phyloP scores from a whole-genome alignment of 192 early-diverging fungal genomes.

The Umbelopsis sp. region DNA sequence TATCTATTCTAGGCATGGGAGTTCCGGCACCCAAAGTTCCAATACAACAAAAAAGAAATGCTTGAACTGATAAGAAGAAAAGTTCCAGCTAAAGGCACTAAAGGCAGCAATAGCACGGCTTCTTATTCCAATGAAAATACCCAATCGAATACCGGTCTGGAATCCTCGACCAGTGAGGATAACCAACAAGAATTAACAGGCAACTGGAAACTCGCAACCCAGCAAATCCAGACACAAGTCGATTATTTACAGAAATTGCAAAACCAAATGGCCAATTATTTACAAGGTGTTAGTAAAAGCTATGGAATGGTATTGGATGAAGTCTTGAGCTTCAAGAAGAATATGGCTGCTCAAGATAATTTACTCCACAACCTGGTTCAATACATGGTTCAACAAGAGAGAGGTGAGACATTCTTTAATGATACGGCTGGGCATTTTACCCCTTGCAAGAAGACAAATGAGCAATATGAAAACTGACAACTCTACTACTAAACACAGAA shows the following conservation, averaged over 20 bases:
- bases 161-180: not conserved
- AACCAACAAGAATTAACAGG: slow-evolving; percentile 8
- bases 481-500: not conserved
- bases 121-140: not conserved
- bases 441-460: not conserved
- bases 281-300: slow-evolving; percentile 29
- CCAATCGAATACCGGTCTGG: not conserved
- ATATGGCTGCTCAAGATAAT: slow-evolving; percentile 47
- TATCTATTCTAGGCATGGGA: slow-evolving; percentile 57
- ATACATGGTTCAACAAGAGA: slow-evolving; percentile 33
- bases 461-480: not conserved
- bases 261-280: slow-evolving; percentile 42
- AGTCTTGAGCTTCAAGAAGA: slow-evolving; percentile 45
- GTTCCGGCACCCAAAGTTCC: slow-evolving; percentile 71
- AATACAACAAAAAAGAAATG: slow-evolving; percentile 55
- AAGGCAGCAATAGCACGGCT: not conserved
- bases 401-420: not conserved
- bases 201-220: slow-evolving; percentile 15
- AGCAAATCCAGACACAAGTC: slow-evolving; percentile 43
- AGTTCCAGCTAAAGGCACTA: slow-evolving; percentile 8
- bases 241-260: slow-evolving; percentile 43
- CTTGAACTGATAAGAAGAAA: slow-evolving; percentile 38
- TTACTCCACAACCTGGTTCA: slow-evolving; percentile 47
- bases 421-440: too few species aligned
- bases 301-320: slow-evolving; percentile 37